Base-by-base conservation (phyloP, 2,329 filamentous ascomycete genomes). In the Sporothrix pseudoabietina region DNA sequence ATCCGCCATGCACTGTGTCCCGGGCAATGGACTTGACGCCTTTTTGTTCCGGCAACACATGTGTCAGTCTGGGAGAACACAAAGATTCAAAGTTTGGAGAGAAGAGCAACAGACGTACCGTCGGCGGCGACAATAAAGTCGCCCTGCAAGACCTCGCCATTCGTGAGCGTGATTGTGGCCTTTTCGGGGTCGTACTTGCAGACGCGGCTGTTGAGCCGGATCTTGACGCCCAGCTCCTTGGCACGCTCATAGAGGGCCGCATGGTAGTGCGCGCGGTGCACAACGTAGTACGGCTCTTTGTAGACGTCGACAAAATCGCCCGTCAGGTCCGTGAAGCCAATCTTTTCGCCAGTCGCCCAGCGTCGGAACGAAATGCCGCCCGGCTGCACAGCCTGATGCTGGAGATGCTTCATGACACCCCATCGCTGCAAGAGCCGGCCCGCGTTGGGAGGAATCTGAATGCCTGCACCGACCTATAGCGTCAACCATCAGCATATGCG, bases 381-480 rank as follows among this genome's bases (percentile, higher is more conserved):
- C 0, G 79, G 80, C 72, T 80, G 76, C 3, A 78, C 79, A 26
- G 77, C 77, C n/a, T 78, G 71, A 35, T 75, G 70, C n/a, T 77
- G 72, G 6, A 81, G 74, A 32, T 79, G 77, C 1, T 78, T 73
- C 10, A 74, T 75, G 1, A 83, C 75, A 8, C 81, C 81, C 78
- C 80, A 82, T 69, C 74, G 73, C 32, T 76, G 66, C 4, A 83
- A 77, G 0, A 82, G 75, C 0, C 77, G 77, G 1, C 77, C 76
- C 5, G 80, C 79, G 72, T 83, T 83, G 8, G 82, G 79, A 0
- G 81, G 80, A 6, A 83, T 78, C 76, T 83, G 82, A 44, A 83
- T 83, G 3, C 82, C 82, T 1, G 82, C 82, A 3, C 82, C 82
- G 14, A 83, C 75, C 75, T 47, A 12, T 47, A 7, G 5, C 10